phyloP scores from a whole-genome alignment of 2,329 filamentous ascomycete species.

The Hypoxylon rubiginosum region DNA sequence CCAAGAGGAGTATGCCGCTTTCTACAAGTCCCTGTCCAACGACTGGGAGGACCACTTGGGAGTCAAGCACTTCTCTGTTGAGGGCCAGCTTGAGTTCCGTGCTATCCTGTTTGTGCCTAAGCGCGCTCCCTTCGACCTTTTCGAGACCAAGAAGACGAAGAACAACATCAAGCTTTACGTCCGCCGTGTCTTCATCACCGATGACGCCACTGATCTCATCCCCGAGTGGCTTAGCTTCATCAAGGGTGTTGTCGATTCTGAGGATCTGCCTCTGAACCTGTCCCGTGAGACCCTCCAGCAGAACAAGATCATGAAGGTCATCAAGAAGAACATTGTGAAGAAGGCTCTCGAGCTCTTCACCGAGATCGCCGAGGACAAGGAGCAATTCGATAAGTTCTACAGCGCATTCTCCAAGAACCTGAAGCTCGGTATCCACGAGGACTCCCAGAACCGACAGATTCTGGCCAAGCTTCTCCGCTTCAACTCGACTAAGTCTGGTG shows the following conservation, averaged over 20 bases:
- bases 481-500: constrained; percentile 98
- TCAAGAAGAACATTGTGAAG: constrained; percentile 99
- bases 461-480: constrained; percentile 99
- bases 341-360: constrained; percentile 99
- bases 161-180: constrained; percentile 99
- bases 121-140: constrained; percentile 99
- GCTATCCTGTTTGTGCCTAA: constrained; percentile 99
- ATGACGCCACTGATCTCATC: constrained; percentile 98
- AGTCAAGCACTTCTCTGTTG: constrained; percentile 99
- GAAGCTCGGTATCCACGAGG: constrained; percentile 99
- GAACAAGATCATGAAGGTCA: constrained; percentile 99
- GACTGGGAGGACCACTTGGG: constrained; percentile 99
- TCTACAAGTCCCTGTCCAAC: constrained; percentile 99
- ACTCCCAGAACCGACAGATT: constrained; percentile 92
- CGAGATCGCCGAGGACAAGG: constrained; percentile 99
- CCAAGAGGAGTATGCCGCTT: constrained; percentile 96
- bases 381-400: constrained; percentile 99
- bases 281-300: constrained; percentile 99
- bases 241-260: constrained; percentile 99
- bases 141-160: constrained; percentile 99
- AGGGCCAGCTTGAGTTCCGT: constrained; percentile 99
- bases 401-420: constrained; percentile 99
- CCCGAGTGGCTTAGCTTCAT: constrained; percentile 99
- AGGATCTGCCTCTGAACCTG: constrained; percentile 99
- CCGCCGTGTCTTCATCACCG: constrained; percentile 99